Base-by-base conservation (phyloP, 768 basidiomycete genomes). In the Cystobasidium onofrii region DNA sequence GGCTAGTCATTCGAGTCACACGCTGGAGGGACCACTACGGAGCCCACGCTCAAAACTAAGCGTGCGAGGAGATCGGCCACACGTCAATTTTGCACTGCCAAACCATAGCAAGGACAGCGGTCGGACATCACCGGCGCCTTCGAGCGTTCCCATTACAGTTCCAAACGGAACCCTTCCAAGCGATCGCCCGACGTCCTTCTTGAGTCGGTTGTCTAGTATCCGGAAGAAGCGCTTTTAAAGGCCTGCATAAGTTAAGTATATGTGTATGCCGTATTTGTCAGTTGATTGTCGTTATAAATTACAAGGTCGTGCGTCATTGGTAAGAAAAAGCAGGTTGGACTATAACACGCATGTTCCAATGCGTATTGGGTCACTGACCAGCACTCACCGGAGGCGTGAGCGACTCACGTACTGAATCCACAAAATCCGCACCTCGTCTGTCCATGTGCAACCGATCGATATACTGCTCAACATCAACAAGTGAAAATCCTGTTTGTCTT, bases 141-240 rank as follows among this genome's bases (percentile, higher is more conserved):
- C 65, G 2, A 67, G 36, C 33, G 44, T 52, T 6, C 31, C 69
- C 12, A 60, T 54, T 18, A 71, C 57, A 27, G 31, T 54, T 29
- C 12, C 36, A 15, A 70, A 70, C 54, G 54, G 52, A 3, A 71
- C 69, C 7, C 1, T 57, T 7, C 7, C 54, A 3, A 71, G 69
- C 54, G 69, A 60, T 13, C 50, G 69, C 3, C 69, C 69, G 15
- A 20, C 34, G 7, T 71, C 69, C 20, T 27, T 71, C 36, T 52
- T 71, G 23, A 71, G 69, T 33, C 69, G 69, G 4, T 57, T 71
- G 6, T 57, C 54, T 15, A 71, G 69, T 44, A 23, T 71, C 3
- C 50, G 69, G 13, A 31, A 55, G 27, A 71, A 71, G 34, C 17
- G 57, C 6, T 60, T 29, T 60, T 60, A 27, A 60, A 6, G 57